Evolutionary conservation across 805 yeast genomes (phyloP).

Genomic region (Wickerhamomyces queroliae): DNA sequence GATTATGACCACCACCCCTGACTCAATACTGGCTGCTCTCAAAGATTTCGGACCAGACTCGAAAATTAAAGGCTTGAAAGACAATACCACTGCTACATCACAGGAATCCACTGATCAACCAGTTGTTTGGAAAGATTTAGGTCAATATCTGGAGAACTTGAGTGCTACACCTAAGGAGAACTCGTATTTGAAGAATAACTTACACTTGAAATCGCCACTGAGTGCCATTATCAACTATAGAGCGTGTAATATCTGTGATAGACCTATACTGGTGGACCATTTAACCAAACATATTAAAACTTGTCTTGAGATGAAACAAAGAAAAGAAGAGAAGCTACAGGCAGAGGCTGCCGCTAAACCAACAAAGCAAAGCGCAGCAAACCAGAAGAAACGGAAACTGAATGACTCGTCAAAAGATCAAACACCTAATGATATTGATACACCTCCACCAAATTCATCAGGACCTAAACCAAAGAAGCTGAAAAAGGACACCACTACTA

Average conservation of each 20-base stretch:
- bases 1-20: constrained; percentile 21
- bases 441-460: constrained; percentile 7
- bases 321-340: constrained; percentile 12
- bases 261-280: constrained; percentile 35
- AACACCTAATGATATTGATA: constrained; percentile 10
- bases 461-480: constrained; percentile 17
- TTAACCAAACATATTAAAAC: constrained; percentile 32
- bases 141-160: constrained; percentile 24
- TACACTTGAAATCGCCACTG: constrained; percentile 28
- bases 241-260: constrained; percentile 41
- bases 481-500: constrained; percentile 17
- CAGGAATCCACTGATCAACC: constrained; percentile 1
- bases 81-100: not conserved
- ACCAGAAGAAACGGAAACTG: constrained; percentile 12
- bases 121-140: constrained; percentile 27
- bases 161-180: constrained; percentile 7
- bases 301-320: constrained; percentile 30
- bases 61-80: constrained; percentile 19
- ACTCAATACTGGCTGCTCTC: constrained; percentile 9
- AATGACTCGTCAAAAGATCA: constrained; percentile 6
- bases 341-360: not conserved
- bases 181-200: constrained; percentile 16
- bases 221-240: constrained; percentile 34
- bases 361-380: not conserved
- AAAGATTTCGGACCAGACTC: constrained; percentile 21